Evolutionary conservation across 192 early-diverging fungal species (phyloP), one percentile per base, ranked within the genome.

Genomic region (Backusella mclennaniae): DNA sequence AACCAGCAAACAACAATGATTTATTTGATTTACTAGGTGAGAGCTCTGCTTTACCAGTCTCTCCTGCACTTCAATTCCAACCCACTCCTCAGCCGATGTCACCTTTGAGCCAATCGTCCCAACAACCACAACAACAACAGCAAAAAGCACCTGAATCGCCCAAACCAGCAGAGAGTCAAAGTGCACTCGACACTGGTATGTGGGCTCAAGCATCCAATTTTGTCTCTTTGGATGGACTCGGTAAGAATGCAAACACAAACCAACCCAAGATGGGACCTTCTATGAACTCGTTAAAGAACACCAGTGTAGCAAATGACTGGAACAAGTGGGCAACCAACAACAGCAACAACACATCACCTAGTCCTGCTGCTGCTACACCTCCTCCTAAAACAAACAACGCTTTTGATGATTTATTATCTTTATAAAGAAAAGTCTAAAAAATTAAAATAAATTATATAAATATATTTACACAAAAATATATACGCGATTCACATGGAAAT

Each of bases 221-320:
- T 70, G 87, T 95, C 15, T 92, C 91, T 0, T 80, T 95, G 42
- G 93, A 93, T 80, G 91, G 91, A 35, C 82, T 95, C 3, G 90
- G 89, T 29, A 88, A 92, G 76, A 73, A 82, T 11, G 86, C 88
- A 52, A 79, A 89, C 5, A 21, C 69, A 5, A 73, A 9, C 29
- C 85, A 86, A 70, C 79, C 79, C 17, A 80, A 80, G 0, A 52
- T 68, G 31, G 86, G 84, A 17, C 89, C 89, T 36, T 88, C 89
- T 19, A 90, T 90, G 89, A 90, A 90, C 56, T 79, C 89, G 1
- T 68, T 82, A 59, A 82, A 78, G 35, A 69, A 80, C 63, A 81
- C 82, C 3, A 77, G 74, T n/a, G 70, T 56, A 23, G 59, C 46
- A n/a, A 67, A 77, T 39, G 74, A 74, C 33, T 82, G 81, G 81